Percentiles rank a stretch among this genome's conserved stretches.
phyloP scores from a whole-genome alignment of 2,329 filamentous ascomycete species.

The Macrophomina pseudophaseolina region DNA sequence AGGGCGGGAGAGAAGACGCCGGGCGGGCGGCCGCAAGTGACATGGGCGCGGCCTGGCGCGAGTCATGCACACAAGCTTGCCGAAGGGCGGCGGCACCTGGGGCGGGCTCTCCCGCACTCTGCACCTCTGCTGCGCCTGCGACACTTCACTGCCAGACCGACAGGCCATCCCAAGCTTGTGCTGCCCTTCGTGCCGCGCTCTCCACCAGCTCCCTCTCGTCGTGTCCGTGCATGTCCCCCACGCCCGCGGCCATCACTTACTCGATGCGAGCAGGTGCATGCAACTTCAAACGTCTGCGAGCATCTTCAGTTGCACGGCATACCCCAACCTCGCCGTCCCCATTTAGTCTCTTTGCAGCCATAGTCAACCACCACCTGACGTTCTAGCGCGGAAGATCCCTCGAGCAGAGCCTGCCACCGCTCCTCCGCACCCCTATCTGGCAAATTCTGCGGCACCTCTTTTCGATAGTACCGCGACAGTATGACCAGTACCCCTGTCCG shows the following conservation, averaged over 20 bases:
- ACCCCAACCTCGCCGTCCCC: constrained; percentile 7
- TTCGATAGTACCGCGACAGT: background rate
- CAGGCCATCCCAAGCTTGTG: constrained; percentile 5
- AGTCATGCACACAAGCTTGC: background rate
- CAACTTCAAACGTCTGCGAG: constrained; percentile 16
- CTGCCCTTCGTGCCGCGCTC: background rate
- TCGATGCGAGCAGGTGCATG: constrained; percentile 17
- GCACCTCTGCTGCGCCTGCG: background rate
- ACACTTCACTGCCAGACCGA: background rate
- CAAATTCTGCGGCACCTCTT: background rate
- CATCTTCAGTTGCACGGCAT: constrained; percentile 10
- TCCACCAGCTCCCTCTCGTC: background rate
- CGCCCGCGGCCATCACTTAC: constrained; percentile 5
- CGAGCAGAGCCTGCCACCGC: background rate
- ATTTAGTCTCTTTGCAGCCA: constrained; percentile 14
- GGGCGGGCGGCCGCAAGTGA: background rate
- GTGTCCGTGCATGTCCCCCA: background rate
- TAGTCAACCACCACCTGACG: background rate
- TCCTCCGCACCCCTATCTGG: background rate
- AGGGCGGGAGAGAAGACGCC: background rate
- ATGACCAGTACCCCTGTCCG: background rate
- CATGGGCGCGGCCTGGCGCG: background rate
- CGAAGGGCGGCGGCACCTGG: background rate
- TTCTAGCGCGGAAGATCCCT: constrained; percentile 1
- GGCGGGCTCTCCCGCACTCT: constrained; percentile 1